Conservation (phyloP, 73 alveolate genomes). For the Halteria grandinella region DNA sequence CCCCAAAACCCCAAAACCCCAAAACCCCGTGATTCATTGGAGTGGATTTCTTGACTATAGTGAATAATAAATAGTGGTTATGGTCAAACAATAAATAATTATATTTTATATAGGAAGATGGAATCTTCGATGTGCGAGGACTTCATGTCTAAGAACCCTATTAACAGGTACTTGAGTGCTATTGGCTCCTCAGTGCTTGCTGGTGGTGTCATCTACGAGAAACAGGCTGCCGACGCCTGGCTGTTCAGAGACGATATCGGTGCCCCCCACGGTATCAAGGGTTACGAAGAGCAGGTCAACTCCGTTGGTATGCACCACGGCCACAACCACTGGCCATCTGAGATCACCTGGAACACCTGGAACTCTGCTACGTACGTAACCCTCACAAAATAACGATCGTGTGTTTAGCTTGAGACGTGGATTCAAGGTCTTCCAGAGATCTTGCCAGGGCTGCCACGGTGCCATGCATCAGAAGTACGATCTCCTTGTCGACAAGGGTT, state of each 20-base stretch:
- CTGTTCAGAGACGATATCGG: slow-evolving; percentile 96
- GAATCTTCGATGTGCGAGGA: slow-evolving; percentile 57
- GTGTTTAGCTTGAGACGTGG: slow-evolving; percentile 86
- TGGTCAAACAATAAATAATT: slow-evolving; percentile 25
- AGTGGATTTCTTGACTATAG: neutral
- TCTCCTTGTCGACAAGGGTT: slow-evolving; percentile 88
- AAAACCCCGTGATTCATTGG: neutral
- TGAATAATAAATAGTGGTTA: slow-evolving; percentile 8
- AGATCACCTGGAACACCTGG: slow-evolving; percentile 85
- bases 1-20: slow-evolving; percentile 51
- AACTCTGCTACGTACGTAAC: slow-evolving; percentile 81
- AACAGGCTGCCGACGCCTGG: slow-evolving; percentile 78
- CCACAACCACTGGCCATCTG: slow-evolving; percentile 93
- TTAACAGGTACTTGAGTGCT: slow-evolving; percentile 49
- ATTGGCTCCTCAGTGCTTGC: slow-evolving; percentile 46
- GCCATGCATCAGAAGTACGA: slow-evolving; percentile 91
- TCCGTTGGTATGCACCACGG: slow-evolving; percentile 92
- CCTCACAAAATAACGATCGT: no score
- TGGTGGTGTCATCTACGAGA: slow-evolving; percentile 45
- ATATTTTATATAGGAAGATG: slow-evolving; percentile 32
- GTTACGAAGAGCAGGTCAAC: slow-evolving; percentile 95
- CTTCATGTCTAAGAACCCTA: slow-evolving; percentile 24
- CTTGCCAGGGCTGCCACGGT: slow-evolving; percentile 94
- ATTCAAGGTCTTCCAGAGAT: slow-evolving; percentile 88
- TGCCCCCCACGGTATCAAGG: slow-evolving; percentile 92